These are phyloP conservation scores for Coemansia sp. DNA, from an alignment of 192 early-diverging fungal species.

Conservation along the genomic window DNA sequence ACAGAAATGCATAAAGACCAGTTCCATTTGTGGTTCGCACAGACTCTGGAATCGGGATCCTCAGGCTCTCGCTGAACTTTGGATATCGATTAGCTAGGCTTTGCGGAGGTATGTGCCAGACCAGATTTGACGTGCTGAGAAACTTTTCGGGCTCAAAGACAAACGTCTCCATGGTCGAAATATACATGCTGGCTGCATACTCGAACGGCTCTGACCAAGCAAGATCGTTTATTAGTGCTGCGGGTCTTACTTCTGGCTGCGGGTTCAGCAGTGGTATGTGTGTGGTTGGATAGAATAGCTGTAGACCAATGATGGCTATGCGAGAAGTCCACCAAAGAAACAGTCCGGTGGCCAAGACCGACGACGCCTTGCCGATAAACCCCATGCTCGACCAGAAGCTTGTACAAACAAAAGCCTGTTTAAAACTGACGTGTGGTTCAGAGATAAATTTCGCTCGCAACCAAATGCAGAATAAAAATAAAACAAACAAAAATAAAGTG, in stretches of 20 bases:
- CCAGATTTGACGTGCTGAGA: slow-evolving; percentile 23
- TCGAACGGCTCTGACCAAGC: slow-evolving; percentile 51
- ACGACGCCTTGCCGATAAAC: slow-evolving; percentile 27
- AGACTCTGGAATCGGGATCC: slow-evolving; percentile 16
- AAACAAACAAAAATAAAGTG: too few species aligned
- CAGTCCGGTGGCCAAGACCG: slow-evolving; percentile 19
- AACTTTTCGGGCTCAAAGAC: slow-evolving; percentile 14
- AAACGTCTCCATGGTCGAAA: slow-evolving; percentile 25
- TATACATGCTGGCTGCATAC: slow-evolving; percentile 44
- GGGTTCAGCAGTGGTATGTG: slow-evolving; percentile 44
- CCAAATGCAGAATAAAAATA: too few species aligned
- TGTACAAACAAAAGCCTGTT: neutral
- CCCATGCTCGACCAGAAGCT: slow-evolving; percentile 10
- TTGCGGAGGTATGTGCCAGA: slow-evolving; percentile 41
- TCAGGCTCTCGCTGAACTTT: slow-evolving; percentile 16
- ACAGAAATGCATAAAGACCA: slow-evolving; percentile 35
- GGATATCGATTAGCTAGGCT: slow-evolving; percentile 26
- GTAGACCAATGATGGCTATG: slow-evolving; percentile 18
- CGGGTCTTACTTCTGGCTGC: slow-evolving; percentile 2
- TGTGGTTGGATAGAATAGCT: slow-evolving; percentile 46
- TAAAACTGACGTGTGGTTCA: too few species aligned
- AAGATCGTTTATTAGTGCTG: slow-evolving; percentile 16
- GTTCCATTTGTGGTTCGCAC: slow-evolving; percentile 28
- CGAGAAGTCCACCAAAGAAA: slow-evolving; percentile 36
- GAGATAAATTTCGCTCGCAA: too few species aligned